Conservation (phyloP, 768 basidiomycete species). For the Crassisporium funariophilum region DNA sequence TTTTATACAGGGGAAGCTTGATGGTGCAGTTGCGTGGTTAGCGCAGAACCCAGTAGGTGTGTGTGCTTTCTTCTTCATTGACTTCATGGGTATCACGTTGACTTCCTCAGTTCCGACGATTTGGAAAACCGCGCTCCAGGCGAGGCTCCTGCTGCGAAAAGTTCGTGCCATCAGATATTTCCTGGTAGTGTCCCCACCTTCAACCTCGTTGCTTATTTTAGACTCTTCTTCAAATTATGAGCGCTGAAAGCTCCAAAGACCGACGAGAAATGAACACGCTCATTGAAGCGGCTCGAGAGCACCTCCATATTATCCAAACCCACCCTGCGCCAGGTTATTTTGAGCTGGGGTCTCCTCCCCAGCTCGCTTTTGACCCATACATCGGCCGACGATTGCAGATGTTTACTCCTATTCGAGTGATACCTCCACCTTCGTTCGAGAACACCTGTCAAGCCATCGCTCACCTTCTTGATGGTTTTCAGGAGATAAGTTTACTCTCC, state of each 20-base stretch:
- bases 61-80: slow-evolving; percentile 6
- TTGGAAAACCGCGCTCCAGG: slow-evolving; percentile 54
- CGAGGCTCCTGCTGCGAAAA: slow-evolving; percentile 61
- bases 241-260: slow-evolving; percentile 40
- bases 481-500: slow-evolving; percentile 52
- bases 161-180: slow-evolving; percentile 37
- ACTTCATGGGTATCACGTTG: slow-evolving; percentile 1
- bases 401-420: slow-evolving; percentile 66
- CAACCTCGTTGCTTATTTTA: slow-evolving; percentile 21
- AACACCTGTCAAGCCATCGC: slow-evolving; percentile 55
- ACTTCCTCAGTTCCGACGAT: slow-evolving; percentile 41
- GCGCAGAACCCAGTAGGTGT: slow-evolving; percentile 44
- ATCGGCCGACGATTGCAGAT: slow-evolving; percentile 68
- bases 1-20: slow-evolving; percentile 54
- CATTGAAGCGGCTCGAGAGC: slow-evolving; percentile 41
- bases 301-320: slow-evolving; percentile 42
- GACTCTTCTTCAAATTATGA: slow-evolving; percentile 54
- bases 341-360: slow-evolving; percentile 49
- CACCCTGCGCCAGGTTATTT: slow-evolving; percentile 38
- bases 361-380: slow-evolving; percentile 63
- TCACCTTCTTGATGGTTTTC: slow-evolving; percentile 55
- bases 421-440: slow-evolving; percentile 50
- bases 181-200: neutral
- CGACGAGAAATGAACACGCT: slow-evolving; percentile 37
- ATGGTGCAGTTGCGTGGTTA: slow-evolving; percentile 67